Percentiles rank a stretch among this genome's conserved stretches.
These are phyloP conservation scores for Epichloe baconii DNA, from an alignment of 2,329 filamentous ascomycete species.

Conservation along the genomic window DNA sequence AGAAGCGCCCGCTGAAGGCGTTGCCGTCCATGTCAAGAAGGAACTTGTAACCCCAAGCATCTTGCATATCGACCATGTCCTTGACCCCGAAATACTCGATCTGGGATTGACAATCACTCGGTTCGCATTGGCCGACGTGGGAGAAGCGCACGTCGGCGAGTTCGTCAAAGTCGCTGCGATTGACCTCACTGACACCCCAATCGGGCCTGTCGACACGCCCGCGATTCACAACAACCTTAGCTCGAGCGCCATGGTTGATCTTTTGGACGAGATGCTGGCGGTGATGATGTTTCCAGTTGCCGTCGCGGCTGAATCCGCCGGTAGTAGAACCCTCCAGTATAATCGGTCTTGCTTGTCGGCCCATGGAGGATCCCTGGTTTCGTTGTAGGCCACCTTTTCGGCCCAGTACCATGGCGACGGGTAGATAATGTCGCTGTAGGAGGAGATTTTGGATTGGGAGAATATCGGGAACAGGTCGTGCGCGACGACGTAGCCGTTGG, in stretches of 20 bases:
- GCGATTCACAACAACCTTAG: slow-evolving; percentile 27
- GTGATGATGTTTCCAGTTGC: slow-evolving; percentile 89
- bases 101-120: slow-evolving; percentile 77
- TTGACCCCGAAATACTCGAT: slow-evolving; percentile 57
- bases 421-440: slow-evolving; percentile 87
- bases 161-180: slow-evolving; percentile 51
- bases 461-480: slow-evolving; percentile 92
- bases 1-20: slow-evolving; percentile 88
- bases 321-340: slow-evolving; percentile 97
- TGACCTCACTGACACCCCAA: slow-evolving; percentile 51
- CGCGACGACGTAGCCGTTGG: slow-evolving; percentile 79
- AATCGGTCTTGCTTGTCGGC: slow-evolving; percentile 59
- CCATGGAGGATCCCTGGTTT: slow-evolving; percentile 59
- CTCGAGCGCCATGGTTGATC: slow-evolving; percentile 53
- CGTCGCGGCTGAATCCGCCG: slow-evolving; percentile 79
- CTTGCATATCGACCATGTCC: slow-evolving; percentile 56
- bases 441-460: slow-evolving; percentile 87
- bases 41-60: slow-evolving; percentile 77
- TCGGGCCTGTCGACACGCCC: slow-evolving; percentile 20
- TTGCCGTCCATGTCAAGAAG: slow-evolving; percentile 93
- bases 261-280: slow-evolving; percentile 76
- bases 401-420: slow-evolving; percentile 97
- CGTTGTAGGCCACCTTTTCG: slow-evolving; percentile 69
- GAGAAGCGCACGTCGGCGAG: slow-evolving; percentile 83
- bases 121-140: slow-evolving; percentile 83